Evolutionary conservation across 345 rosid genomes (phyloP).

Genomic region (Salix dunnii): DNA sequence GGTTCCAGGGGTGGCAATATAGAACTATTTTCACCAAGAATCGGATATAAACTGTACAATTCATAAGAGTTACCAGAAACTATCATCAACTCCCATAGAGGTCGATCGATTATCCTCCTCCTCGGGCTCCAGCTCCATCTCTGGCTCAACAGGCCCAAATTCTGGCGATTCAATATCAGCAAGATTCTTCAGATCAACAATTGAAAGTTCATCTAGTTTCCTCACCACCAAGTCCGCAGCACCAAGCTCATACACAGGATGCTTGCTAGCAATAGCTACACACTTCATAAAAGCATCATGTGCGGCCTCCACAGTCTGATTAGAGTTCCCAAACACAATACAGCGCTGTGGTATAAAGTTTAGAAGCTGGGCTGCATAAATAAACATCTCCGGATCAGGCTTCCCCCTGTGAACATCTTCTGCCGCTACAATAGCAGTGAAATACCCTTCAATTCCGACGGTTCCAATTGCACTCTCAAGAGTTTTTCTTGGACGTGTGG

Average conservation of each 20-base stretch:
- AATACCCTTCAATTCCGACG: constrained; percentile 59
- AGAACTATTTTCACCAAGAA: constrained; percentile 26
- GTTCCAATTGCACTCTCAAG: constrained; percentile 70
- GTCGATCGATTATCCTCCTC: constrained; percentile 49
- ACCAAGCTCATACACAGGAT: constrained; percentile 81
- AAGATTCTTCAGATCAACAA: constrained; percentile 90
- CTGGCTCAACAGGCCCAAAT: constrained; percentile 55
- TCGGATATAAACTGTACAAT: constrained; percentile 49
- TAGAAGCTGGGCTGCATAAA: constrained; percentile 81
- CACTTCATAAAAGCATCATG: constrained; percentile 94
- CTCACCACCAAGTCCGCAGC: constrained; percentile 95
- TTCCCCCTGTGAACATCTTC: constrained; percentile 91
- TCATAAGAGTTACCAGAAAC: constrained; percentile 54
- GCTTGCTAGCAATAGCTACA: constrained; percentile 93
- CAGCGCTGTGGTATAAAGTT: constrained; percentile 88
- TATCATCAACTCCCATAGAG: constrained; percentile 54
- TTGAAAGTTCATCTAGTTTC: constrained; percentile 69
- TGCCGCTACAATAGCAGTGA: constrained; percentile 71
- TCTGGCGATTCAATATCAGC: constrained; percentile 71
- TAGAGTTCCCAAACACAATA: constrained; percentile 93
- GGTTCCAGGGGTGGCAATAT: background rate
- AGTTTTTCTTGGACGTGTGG: constrained; percentile 71
- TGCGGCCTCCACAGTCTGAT: constrained; percentile 89
- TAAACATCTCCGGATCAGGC: constrained; percentile 94
- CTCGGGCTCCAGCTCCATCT: constrained; percentile 65